A percentile compares a stretch with the other conserved stretches of the same genome.
Evolutionary conservation across 306 rosid species (phyloP).

Genomic region (Acmispon strigosus): DNA sequence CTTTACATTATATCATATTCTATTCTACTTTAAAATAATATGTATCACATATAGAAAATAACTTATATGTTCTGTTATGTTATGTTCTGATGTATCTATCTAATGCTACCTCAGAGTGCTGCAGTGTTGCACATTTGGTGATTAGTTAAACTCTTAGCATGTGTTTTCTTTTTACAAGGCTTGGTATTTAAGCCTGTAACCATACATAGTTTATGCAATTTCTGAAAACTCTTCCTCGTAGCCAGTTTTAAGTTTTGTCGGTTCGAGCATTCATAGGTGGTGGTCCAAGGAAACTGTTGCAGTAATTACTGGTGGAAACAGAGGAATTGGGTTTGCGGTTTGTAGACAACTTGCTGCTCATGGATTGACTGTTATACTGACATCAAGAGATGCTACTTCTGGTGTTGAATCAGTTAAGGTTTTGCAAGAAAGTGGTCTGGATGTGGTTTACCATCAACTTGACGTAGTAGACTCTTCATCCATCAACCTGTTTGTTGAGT

Average conservation of each 20-base stretch:
- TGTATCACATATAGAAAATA: too few relatives aligned
- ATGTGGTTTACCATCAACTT: conserved; percentile 64
- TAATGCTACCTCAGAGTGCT: too few relatives aligned
- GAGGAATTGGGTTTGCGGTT: conserved; percentile 35
- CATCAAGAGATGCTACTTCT: conserved; percentile 35
- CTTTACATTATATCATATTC: too few relatives aligned
- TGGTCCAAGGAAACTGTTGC: conserved; percentile 87
- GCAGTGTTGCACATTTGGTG: too few relatives aligned
- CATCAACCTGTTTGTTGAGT: conserved; percentile 51
- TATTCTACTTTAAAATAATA: too few relatives aligned
- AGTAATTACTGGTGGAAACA: conserved; percentile 72
- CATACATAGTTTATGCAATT: background rate
- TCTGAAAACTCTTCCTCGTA: background rate
- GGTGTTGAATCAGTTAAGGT: conserved; percentile 74
- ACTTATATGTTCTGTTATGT: too few relatives aligned
- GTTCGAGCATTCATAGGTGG: conserved; percentile 48
- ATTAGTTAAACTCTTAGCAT: too few relatives aligned
- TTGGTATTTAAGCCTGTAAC: background rate
- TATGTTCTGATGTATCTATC: too few relatives aligned
- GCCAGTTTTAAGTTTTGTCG: background rate
- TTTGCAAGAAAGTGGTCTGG: conserved; percentile 72
- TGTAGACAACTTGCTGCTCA: conserved; percentile 29
- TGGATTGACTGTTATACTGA: conserved; percentile 34
- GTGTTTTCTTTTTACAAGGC: too few relatives aligned
- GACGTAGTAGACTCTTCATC: conserved; percentile 58